phyloP scores from a whole-genome alignment of 1,284 basidiomycete species.

The Vanrija humicola region DNA sequence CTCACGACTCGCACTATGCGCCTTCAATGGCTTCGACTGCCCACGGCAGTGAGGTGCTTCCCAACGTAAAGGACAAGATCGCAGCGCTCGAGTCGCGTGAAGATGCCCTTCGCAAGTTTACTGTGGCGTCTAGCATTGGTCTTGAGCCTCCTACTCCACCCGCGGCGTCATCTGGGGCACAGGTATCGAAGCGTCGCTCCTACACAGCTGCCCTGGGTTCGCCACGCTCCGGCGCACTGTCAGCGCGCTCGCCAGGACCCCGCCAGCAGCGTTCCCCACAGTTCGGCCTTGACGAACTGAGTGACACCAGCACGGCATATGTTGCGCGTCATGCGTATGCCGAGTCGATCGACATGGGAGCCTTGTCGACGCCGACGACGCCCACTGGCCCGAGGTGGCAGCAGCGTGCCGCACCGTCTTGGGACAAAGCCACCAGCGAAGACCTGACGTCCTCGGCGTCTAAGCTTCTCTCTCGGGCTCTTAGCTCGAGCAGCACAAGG shows the following conservation, averaged over 20 bases:
- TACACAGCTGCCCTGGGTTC: constrained; percentile 4
- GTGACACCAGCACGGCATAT: background rate
- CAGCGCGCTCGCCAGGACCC: background rate
- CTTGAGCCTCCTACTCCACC: background rate
- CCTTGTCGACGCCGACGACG: background rate
- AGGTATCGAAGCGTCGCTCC: background rate
- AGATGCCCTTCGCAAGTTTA: constrained; percentile 38
- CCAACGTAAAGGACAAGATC: constrained; percentile 34
- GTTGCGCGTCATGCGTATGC: background rate
- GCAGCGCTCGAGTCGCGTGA: constrained; percentile 39
- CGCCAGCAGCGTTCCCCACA: background rate
- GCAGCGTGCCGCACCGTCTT: background rate
- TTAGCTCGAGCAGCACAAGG: constrained; percentile 13
- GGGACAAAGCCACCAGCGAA: background rate
- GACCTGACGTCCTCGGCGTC: constrained; percentile 1
- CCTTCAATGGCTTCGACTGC: constrained; percentile 17
- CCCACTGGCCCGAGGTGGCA: background rate
- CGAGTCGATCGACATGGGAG: too few relatives aligned
- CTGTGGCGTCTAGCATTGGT: constrained; percentile 25
- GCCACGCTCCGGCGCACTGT: background rate
- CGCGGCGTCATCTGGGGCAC: background rate
- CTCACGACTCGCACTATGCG: constrained; percentile 6
- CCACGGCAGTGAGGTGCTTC: constrained; percentile 16
- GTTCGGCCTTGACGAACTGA: too few relatives aligned
- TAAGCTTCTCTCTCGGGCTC: constrained; percentile 2